Conservation (phyloP, 1,284 basidiomycete genomes). For the Cryptococcus sp. region DNA sequence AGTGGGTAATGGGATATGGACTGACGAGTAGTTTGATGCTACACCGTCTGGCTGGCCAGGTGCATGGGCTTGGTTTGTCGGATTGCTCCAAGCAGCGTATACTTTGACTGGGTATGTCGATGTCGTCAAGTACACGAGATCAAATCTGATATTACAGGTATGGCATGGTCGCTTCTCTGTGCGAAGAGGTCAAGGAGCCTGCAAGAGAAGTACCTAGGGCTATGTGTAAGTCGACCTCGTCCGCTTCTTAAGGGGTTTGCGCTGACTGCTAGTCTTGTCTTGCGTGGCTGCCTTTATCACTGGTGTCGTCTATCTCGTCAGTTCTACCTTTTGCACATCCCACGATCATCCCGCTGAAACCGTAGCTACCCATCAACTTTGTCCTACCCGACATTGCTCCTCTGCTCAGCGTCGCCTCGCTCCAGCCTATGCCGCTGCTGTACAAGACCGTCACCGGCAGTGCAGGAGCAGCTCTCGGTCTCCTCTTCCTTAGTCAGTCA, state of each 20-base stretch:
- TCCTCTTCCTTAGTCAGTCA: slow-evolving; percentile 46
- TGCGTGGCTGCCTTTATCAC: slow-evolving; percentile 49
- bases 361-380: slow-evolving; percentile 49
- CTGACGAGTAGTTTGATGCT: slow-evolving; percentile 41
- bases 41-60: slow-evolving; percentile 38
- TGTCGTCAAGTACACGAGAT: background rate
- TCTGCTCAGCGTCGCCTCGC: slow-evolving; percentile 43
- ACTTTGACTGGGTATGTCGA: slow-evolving; percentile 37
- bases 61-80: slow-evolving; percentile 48
- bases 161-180: slow-evolving; percentile 46
- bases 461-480: slow-evolving; percentile 47
- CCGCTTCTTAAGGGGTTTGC: too few relatives aligned
- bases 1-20: background rate
- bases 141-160: slow-evolving; percentile 28
- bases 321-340: slow-evolving; percentile 1
- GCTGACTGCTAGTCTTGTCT: slow-evolving; percentile 40
- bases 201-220: slow-evolving; percentile 44
- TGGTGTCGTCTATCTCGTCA: slow-evolving; percentile 45
- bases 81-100: slow-evolving; percentile 44
- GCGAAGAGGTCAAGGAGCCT: slow-evolving; percentile 47
- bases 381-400: slow-evolving; percentile 46
- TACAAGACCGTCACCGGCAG: slow-evolving; percentile 49
- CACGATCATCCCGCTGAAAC: slow-evolving; percentile 6
- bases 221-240: slow-evolving; percentile 38
- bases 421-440: slow-evolving; percentile 49